Conservation (phyloP, 2,329 filamentous ascomycete species). For the Fusarium chlamydosporum region DNA sequence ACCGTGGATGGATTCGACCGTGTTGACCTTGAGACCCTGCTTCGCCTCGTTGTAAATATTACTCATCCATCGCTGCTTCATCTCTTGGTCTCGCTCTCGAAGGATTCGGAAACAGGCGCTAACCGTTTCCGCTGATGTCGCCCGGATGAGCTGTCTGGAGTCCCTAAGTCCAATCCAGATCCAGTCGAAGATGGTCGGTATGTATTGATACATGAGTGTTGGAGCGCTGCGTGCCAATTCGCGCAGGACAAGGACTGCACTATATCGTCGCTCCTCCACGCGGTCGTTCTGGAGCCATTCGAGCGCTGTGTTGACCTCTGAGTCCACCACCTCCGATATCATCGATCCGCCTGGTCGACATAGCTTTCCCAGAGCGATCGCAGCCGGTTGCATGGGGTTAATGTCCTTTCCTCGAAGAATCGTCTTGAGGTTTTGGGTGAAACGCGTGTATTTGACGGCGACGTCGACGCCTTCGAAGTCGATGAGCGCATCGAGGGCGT, state of each 20-base stretch:
- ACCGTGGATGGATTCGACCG: constrained; percentile 92
- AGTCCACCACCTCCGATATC: constrained; percentile 95
- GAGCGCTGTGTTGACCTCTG: constrained; percentile 94
- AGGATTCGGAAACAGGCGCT: constrained; percentile 97
- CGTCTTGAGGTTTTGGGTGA: constrained; percentile 89
- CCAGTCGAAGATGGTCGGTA: constrained; percentile 94
- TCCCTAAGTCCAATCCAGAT: constrained; percentile 96
- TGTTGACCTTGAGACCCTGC: constrained; percentile 81
- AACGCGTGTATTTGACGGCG: constrained; percentile 92
- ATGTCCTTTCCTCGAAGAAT: constrained; percentile 93
- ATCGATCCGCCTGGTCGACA: constrained; percentile 93
- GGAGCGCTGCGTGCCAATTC: constrained; percentile 94
- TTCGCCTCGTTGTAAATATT: constrained; percentile 91
- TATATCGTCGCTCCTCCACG: constrained; percentile 92
- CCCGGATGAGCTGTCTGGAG: constrained; percentile 89
- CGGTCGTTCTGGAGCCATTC: constrained; percentile 98
- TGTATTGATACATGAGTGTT: constrained; percentile 95
- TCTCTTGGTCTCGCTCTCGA: constrained; percentile 87
- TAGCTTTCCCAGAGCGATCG: constrained; percentile 88
- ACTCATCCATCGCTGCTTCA: constrained; percentile 89
- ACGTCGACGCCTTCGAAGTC: constrained; percentile 97
- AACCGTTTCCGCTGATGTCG: constrained; percentile 91
- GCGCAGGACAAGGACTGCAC: constrained; percentile 89
- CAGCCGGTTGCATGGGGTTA: constrained; percentile 89
- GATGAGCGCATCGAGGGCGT: constrained; percentile 91